Evolutionary conservation across 768 basidiomycete species (phyloP), one percentile per base, ranked within the genome.

Genomic region (Leccinum imitatum): DNA sequence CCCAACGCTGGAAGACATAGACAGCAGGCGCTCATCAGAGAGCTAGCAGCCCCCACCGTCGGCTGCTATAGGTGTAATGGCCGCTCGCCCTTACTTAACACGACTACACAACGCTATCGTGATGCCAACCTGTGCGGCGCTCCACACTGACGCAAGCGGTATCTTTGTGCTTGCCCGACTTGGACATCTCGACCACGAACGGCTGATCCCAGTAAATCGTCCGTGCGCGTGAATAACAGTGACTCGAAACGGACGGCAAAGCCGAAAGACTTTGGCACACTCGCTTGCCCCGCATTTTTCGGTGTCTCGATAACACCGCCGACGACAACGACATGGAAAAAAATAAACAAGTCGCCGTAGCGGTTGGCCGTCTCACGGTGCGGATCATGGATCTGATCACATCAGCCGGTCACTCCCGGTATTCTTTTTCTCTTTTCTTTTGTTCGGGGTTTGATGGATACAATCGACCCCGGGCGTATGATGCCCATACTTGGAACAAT

Each of bases 81-180:
- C 44, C 23, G 25, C 37, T 19, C n/a, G 8, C 23, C 21, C 2
- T 44, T 37, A 33, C 33, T 33, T 7, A 17, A 41, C 17, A 41
- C 39, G 39, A 41, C 39, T n/a, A 41, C 39, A 41, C 41, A 44
- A 44, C 5, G n/a, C 10, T 9, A 44, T 17, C 41, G 41, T n/a
- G 41, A 9, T 31, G 58, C 51, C 46, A 19, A 15, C 31, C n/a
- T 50, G 47, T 23, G 35, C 59, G 48, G 25, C 31, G 37, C 54
- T 14, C 62, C 51, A 39, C 50, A 47, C 35, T 31, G 31, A 52
- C 15, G 15, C 25, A 39, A 56, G 51, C 58, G 23, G 57, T 46
- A 25, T 23, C 47, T 25, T 21, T 25, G 27, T 46, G 21, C 27
- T 44, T 53, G 15, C 19, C 6, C 23, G 14, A 25, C 21, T 39